Base-by-base conservation (phyloP, 2,329 filamentous ascomycete genomes). In the Boeremia lycopersici region DNA sequence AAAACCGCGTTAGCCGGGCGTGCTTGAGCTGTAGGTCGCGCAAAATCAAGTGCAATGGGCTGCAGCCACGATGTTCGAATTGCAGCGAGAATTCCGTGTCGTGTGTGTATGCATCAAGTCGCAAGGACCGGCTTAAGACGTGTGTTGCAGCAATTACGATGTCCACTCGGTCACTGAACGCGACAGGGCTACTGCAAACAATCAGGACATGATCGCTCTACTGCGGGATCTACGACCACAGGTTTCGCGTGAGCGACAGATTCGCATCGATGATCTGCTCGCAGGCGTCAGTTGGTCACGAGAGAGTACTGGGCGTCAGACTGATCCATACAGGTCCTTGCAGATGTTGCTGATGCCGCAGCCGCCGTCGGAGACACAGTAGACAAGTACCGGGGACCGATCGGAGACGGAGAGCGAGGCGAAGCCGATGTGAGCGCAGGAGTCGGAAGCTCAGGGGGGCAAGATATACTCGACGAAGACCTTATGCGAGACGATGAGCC, bases 41-140 rank as follows among this genome's bases (percentile, higher is more conserved):
- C 19, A 77, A 77, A 51, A 70, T 74, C 56, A 75, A 73, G 40
- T 77, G 74, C 60, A 70, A 71, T 60, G 74, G 74, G 4, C 58
- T 53, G 25, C 67, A 62, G 23, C 74, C 74, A 2, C 34, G 46
- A 19, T 77, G 74, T 57, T 58, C 65, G 10, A 70, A 74, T 28
- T 77, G 75, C 49, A 49, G 49, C 23, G 64, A 69, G 10, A 65
- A 64, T 44, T 50, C 59, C 8, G 34, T 64, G 5, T 30, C 59
- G 2, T 77, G 74, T 54, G 57, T 67, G 23, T 77, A 77, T 61
- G 57, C 60, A 11, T 67, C 69, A 28, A 70, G 63, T 19, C 72
- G 74, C 38, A 70, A 72, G 45, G 73, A 77, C 48, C 54, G 65
- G 3, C 57, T 72, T 26, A 75, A 71, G 53, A 69, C 65, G 70